phyloP scores from a whole-genome alignment of 2,329 filamentous ascomycete species.

The Colletotrichum orbiculare region DNA sequence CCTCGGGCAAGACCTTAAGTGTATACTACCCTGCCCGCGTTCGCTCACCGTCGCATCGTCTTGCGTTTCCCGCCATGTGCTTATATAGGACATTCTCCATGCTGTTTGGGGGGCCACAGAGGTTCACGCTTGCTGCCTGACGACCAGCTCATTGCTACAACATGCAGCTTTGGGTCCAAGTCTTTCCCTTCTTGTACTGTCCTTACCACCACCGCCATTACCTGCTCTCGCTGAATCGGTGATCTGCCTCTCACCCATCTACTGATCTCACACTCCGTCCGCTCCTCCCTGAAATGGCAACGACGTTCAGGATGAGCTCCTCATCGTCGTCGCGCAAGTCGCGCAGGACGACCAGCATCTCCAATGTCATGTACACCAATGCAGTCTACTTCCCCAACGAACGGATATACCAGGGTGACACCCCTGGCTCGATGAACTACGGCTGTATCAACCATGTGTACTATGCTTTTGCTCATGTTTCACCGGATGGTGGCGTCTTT shows the following conservation, averaged over 20 bases:
- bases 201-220: conserved; percentile 29
- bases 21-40: conserved; percentile 27
- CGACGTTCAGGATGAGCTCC: conserved; percentile 49
- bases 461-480: conserved; percentile 83
- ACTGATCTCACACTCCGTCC: neutral
- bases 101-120: conserved; percentile 26
- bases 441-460: conserved; percentile 84
- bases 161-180: conserved; percentile 33
- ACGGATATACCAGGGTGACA: conserved; percentile 77
- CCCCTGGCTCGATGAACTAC: conserved; percentile 79
- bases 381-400: conserved; percentile 88
- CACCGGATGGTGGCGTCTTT: conserved; percentile 78
- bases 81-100: conserved; percentile 36
- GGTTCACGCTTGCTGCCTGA: conserved; percentile 37
- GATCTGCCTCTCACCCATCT: conserved; percentile 23
- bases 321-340: conserved; percentile 55
- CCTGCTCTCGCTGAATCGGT: conserved; percentile 11
- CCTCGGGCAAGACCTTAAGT: conserved; percentile 29
- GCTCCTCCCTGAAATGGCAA: conserved; percentile 11
- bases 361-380: conserved; percentile 72
- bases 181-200: conserved; percentile 34
- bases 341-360: conserved; percentile 57
- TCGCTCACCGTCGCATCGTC: conserved; percentile 35
- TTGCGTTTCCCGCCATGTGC: conserved; percentile 21
- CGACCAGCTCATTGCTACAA: conserved; percentile 30